Evolutionary conservation across 306 rosid species (phyloP), one percentile per base, ranked within the genome.

Genomic region (Mimosa bimucronata): DNA sequence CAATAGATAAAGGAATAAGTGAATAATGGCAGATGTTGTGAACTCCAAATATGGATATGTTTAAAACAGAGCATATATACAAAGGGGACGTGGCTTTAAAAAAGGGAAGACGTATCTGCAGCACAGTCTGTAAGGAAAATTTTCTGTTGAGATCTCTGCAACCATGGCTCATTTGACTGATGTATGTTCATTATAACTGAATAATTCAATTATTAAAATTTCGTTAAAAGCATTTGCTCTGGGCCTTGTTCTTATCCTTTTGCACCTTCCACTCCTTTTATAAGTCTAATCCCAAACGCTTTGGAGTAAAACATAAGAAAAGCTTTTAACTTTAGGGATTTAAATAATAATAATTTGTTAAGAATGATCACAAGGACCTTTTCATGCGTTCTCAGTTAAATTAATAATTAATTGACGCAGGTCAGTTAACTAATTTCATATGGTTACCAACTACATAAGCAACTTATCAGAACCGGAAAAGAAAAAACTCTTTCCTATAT

Each of bases 321-420:
- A 25, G 23, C 67, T 71, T 82, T 64, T 10, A 64, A 52, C 82
- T 38, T 57, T 16, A 28, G 21, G 38, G 62, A 34, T 40, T 37
- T 21, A 64, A 53, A 55, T 55, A 80, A 55, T 55, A 80, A 84
- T 76, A 31, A 71, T 23, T 37, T 7, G 10, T 2, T 1, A 3
- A 68, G 21, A 38, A 34, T 67, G 74, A 71, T 75, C 37, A 53
- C n/a, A 26, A 12, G 14, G 23, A 45, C 3, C 10, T 55, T 28
- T 10, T 0, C 16, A 52, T 18, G 16, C 31, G 18, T 19, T 45
- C 14, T 7, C 8, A 55, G 44, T 37, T 19, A 64, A 84, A 71
- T 29, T 34, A 58, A 79, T 28, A 41, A 23, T 79, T 79, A 72
- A 81, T 78, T 79, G 12, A 41, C 48, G 10, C 72, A 78, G 48